Conservation (phyloP, 768 basidiomycete species). For the Cyathus striatus region DNA sequence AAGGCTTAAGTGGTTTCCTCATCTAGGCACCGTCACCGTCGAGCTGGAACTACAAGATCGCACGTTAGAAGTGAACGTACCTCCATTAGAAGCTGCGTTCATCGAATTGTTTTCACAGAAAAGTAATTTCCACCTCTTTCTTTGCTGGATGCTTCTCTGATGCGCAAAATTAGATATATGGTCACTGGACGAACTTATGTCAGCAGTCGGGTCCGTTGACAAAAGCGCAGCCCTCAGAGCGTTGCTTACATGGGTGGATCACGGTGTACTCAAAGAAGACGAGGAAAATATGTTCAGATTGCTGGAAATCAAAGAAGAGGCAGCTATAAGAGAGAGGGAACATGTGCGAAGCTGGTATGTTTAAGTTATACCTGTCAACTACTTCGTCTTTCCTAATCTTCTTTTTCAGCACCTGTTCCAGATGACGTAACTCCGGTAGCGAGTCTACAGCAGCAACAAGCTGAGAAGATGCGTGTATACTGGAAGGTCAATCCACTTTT, state of each 20-base stretch:
- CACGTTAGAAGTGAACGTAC: conserved; percentile 66
- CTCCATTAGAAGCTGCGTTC: conserved; percentile 87
- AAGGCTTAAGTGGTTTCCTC: conserved; percentile 81
- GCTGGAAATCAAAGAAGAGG: conserved; percentile 56
- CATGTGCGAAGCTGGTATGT: conserved; percentile 13
- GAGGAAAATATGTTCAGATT: conserved; percentile 54
- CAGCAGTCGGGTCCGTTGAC: conserved; percentile 61
- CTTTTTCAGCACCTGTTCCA: conserved; percentile 18
- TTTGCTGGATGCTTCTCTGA: neutral
- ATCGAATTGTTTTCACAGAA: conserved; percentile 80
- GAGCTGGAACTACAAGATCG: conserved; percentile 83
- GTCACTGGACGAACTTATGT: conserved; percentile 65
- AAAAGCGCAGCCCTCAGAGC: conserved; percentile 64
- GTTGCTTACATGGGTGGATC: conserved; percentile 77
- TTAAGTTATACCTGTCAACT: conserved; percentile 14
- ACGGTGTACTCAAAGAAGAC: conserved; percentile 75
- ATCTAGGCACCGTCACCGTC: conserved; percentile 80
- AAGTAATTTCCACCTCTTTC: conserved; percentile 27
- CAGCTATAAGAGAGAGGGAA: conserved; percentile 15
- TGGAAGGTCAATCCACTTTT: conserved; percentile 58
- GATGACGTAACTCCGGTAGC: conserved; percentile 43
- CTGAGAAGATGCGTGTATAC: conserved; percentile 81
- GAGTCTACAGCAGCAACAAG: conserved; percentile 67
- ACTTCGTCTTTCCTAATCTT: conserved; percentile 1
- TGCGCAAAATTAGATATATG: conserved; percentile 45